Conservation (phyloP, 176 grass and related monocot genomes). For the sorghum (Sorghum bicolor) region Sorghum_bicolor_NCBIv3 NC_012873.2:58134001-58134500, state of each 20-base stretch:
- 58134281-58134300: background rate
- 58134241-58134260: background rate
- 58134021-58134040: background rate
- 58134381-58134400: slow-evolving; percentile 61
- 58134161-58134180: background rate
- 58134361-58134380: slow-evolving; percentile 55
- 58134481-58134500: background rate
- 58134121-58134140: background rate
- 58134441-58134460: background rate
- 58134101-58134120: background rate
- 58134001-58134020: background rate
- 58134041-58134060: background rate
- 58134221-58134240: background rate
- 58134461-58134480: background rate
- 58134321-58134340: background rate
- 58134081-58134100: slow-evolving; percentile 18
- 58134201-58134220: background rate
- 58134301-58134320: slow-evolving; percentile 7
- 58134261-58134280: background rate
- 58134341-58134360: slow-evolving; percentile 69
- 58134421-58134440: slow-evolving; percentile 34
- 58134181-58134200: background rate
- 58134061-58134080: background rate
- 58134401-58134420: slow-evolving; percentile 93
- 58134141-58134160: background rate